Base-by-base conservation (phyloP, 306 rosid species). In the Cotoneaster glaucophyllus region DNA sequence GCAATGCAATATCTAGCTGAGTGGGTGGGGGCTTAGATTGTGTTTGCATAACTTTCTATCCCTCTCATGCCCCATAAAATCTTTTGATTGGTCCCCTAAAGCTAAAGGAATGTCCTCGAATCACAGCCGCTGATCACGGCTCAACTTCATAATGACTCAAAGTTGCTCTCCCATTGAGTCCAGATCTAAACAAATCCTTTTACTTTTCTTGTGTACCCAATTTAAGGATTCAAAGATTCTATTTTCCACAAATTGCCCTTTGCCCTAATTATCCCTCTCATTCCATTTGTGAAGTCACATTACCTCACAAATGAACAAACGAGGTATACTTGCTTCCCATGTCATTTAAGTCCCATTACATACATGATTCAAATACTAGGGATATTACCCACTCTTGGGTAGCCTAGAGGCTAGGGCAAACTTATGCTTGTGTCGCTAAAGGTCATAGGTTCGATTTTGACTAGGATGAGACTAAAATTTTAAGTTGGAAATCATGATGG, bases 111-210 rank as follows among this genome's bases (percentile, higher is more conserved):
- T 66, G 6, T 61, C 72, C 80, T 79, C 82, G 52, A 77, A 88
- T 87, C 87, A 76, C 86, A 67, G 80, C 88, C 97, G 90, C 77
- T 70, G 64, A 81, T 88, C 90, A 78, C 89, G 93, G 89, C 79
- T 68, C 39, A 21, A 34, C 76, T 76, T 66, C 76, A 28, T 77
- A 56, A 62, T 41, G 70, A 82, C 78, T 80, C 80, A 80, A 74
- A 71, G 79, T 69, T 41, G 3, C 58, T 11, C 57, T 3, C 2
- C 44, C 21, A 50, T 31, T 41, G 45, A 26, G 21, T 66, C 61
- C 37, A 62, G 29, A 43, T 62, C 69, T 45, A 62, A 11, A 58
- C 68, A 18, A 3, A 18, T 31, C 67, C 22, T 13, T 63, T 50
- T 31, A 41, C 68, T 73, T 73, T 13, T n/a, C 12, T 41, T 25